phyloP scores from a whole-genome alignment of 2,329 filamentous ascomycete genomes.

The Phaeophleospora eucalypticola region DNA sequence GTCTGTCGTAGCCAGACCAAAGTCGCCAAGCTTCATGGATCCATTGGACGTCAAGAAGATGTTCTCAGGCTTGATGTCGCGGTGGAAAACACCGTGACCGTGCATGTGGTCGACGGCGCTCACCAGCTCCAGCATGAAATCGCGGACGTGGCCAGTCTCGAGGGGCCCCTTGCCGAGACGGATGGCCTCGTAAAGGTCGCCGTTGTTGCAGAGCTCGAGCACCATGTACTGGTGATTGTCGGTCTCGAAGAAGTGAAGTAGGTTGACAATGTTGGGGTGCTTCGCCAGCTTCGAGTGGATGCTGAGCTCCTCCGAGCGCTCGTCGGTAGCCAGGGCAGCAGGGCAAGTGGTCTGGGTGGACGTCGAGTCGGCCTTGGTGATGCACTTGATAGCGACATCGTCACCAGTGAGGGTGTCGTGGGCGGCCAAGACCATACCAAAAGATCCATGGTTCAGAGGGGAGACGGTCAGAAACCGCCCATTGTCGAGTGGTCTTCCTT shows the following conservation, averaged over 20 bases:
- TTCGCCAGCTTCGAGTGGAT: conserved; percentile 74
- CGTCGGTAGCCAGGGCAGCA: conserved; percentile 69
- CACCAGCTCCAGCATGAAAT: conserved; percentile 93
- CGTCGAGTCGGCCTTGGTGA: conserved; percentile 73
- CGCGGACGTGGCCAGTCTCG: conserved; percentile 93
- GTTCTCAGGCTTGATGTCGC: conserved; percentile 99
- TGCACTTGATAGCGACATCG: conserved; percentile 89
- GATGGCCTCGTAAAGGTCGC: conserved; percentile 96
- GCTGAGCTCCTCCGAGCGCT: conserved; percentile 73
- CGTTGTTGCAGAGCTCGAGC: conserved; percentile 90
- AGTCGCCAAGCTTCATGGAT: conserved; percentile 93
- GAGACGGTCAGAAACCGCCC: conserved; percentile 88
- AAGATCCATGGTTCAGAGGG: conserved; percentile 96
- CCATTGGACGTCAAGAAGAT: conserved; percentile 88
- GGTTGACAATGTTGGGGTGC: conserved; percentile 90
- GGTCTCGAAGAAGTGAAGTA: conserved; percentile 88
- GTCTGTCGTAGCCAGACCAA: conserved; percentile 85
- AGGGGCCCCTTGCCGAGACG: conserved; percentile 80
- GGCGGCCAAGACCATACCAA: conserved; percentile 96
- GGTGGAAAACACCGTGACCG: conserved; percentile 84
- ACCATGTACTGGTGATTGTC: conserved; percentile 86
- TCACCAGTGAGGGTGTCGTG: conserved; percentile 72
- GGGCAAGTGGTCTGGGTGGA: conserved; percentile 47
- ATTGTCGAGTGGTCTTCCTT: conserved; percentile 69
- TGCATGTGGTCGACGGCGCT: conserved; percentile 89